phyloP scores from a whole-genome alignment of 2,329 filamentous ascomycete species.

The Talaromyces amestolkiae region DNA sequence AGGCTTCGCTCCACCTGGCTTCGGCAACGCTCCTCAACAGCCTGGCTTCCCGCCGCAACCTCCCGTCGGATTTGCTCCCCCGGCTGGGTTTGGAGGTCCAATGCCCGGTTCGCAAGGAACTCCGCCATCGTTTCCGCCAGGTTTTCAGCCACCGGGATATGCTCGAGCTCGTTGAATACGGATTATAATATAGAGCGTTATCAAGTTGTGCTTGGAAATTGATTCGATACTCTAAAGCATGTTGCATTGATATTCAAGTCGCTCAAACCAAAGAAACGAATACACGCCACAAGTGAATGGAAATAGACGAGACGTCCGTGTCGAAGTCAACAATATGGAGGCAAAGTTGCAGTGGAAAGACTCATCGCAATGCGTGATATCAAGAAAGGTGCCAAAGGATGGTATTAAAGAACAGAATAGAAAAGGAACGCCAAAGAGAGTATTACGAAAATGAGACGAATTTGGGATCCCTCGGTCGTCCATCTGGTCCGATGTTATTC shows the following conservation, averaged over 20 bases:
- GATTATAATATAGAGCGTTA: not conserved
- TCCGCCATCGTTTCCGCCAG: conserved; percentile 40
- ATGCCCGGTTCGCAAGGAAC: conserved; percentile 27
- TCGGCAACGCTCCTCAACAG: conserved; percentile 34
- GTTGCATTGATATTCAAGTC: conserved; percentile 13
- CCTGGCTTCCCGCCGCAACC: conserved; percentile 34
- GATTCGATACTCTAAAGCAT: conserved; percentile 6
- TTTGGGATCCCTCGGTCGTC: conserved; percentile 84
- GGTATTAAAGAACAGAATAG: not conserved
- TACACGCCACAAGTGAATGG: conserved; percentile 1
- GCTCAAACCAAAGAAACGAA: conserved; percentile 10
- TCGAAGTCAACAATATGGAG: not conserved
- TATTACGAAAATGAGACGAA: conserved; percentile 83
- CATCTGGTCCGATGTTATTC: conserved; percentile 85
- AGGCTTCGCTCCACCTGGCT: conserved; percentile 41
- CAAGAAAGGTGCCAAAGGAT: conserved; percentile 7
- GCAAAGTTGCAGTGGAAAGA: not conserved
- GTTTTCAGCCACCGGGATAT: conserved; percentile 44
- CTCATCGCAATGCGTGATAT: not conserved
- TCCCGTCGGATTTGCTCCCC: conserved; percentile 50
- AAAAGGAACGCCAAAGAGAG: conserved; percentile 9
- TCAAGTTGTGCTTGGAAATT: not conserved
- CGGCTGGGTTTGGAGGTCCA: conserved; percentile 48
- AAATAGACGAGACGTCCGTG: conserved; percentile 8
- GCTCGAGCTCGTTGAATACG: conserved; percentile 36